phyloP scores from a whole-genome alignment of 2,329 filamentous ascomycete genomes.

The Trichocomaceae sp. region DNA sequence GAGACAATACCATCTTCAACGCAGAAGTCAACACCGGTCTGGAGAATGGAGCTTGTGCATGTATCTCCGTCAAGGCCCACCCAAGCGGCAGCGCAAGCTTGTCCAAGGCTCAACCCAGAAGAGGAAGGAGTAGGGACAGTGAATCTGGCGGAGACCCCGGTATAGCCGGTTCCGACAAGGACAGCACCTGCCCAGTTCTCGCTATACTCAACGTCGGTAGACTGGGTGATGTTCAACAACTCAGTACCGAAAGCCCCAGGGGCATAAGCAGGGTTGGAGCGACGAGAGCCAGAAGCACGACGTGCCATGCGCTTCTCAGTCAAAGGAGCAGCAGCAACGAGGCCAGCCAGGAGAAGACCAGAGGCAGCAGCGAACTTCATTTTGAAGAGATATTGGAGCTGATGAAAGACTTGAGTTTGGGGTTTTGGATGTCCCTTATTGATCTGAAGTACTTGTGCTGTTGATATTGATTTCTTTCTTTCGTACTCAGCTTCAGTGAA shows the following conservation, averaged over 20 bases:
- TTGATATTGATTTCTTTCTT: background rate
- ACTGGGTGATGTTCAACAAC: conserved; percentile 5
- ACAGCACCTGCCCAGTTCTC: conserved; percentile 57
- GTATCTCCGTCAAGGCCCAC: conserved; percentile 58
- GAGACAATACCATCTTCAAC: conserved; percentile 31
- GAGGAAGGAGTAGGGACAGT: conserved; percentile 45
- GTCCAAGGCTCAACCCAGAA: conserved; percentile 34
- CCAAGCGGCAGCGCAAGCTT: conserved; percentile 45
- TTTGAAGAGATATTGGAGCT: background rate
- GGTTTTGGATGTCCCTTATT: background rate
- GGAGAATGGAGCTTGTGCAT: conserved; percentile 49
- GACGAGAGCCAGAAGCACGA: conserved; percentile 6
- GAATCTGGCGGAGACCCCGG: conserved; percentile 39
- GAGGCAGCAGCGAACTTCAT: conserved; percentile 6
- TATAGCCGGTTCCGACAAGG: conserved; percentile 47
- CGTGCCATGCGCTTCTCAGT: conserved; percentile 12
- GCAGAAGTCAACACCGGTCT: conserved; percentile 53
- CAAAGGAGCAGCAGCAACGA: conserved; percentile 5
- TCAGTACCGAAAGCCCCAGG: conserved; percentile 1
- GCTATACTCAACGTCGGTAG: conserved; percentile 34
- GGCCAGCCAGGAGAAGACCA: conserved; percentile 8
- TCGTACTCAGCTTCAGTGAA: background rate
- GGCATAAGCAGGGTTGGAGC: conserved; percentile 6
- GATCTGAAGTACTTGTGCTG: background rate
- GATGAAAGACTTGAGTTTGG: background rate